Evolutionary conservation across 768 basidiomycete genomes (phyloP).

Genomic region (Chalciporus piperatus): DNA sequence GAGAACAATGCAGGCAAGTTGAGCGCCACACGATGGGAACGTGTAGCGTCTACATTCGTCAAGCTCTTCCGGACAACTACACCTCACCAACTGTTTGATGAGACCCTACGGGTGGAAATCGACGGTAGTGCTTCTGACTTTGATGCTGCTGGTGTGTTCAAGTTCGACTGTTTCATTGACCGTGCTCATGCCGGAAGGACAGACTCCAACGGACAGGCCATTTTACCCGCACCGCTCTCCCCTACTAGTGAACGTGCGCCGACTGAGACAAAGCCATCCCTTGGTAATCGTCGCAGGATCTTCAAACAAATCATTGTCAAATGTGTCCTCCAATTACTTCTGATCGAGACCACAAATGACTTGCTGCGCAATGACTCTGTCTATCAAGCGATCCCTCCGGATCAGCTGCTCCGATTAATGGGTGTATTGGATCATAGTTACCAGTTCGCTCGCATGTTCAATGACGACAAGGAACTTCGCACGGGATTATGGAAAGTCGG

Average conservation of each 20-base stretch:
- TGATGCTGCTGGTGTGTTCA: conserved; percentile 41
- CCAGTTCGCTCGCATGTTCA: conserved; percentile 95
- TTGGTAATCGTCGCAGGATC: conserved; percentile 72
- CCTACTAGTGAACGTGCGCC: conserved; percentile 59
- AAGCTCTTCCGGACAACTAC: conserved; percentile 97
- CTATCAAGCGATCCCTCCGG: conserved; percentile 90
- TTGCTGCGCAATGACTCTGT: conserved; percentile 89
- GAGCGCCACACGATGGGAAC: conserved; percentile 83
- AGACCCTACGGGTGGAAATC: conserved; percentile 81
- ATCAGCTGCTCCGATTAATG: conserved; percentile 91
- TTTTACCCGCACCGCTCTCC: conserved; percentile 86
- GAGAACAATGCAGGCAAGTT: conserved; percentile 92
- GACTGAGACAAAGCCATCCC: conserved; percentile 49
- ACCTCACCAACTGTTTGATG: conserved; percentile 95
- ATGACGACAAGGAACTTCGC: conserved; percentile 95
- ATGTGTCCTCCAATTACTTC: conserved; percentile 93
- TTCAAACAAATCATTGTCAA: conserved; percentile 99
- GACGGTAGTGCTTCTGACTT: conserved; percentile 56
- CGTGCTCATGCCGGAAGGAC: conserved; percentile 5
- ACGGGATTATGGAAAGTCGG: conserved; percentile 99
- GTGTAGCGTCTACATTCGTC: conserved; percentile 87
- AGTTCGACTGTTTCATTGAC: not conserved
- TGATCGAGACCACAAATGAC: conserved; percentile 97
- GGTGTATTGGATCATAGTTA: conserved; percentile 95
- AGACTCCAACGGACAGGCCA: conserved; percentile 62